Conservation (phyloP, 1,139 yeast species). For the Candida tropicalis region DNA sequence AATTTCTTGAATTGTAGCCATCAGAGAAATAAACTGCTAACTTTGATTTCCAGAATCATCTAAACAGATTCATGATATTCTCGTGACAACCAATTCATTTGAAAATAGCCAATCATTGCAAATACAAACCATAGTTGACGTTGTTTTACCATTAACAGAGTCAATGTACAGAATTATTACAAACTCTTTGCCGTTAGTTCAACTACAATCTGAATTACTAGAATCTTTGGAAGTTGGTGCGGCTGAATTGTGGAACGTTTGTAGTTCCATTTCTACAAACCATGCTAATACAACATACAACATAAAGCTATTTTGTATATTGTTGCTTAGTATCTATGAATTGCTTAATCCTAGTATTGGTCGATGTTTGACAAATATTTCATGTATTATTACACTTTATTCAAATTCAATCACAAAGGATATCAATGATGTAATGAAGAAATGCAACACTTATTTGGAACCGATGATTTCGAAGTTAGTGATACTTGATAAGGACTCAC, state of each 20-base stretch:
- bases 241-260: conserved; percentile 29
- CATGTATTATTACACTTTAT: conserved; percentile 20
- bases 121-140: conserved; percentile 13
- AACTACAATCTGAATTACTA: conserved; percentile 9
- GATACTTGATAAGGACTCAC: conserved; percentile 9
- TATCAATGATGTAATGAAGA: conserved; percentile 15
- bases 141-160: conserved; percentile 14
- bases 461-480: conserved; percentile 8
- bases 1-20: no score
- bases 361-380: conserved; percentile 21
- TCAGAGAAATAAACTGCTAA: neutral
- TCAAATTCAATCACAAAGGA: conserved; percentile 14
- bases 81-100: conserved; percentile 3
- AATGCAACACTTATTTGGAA: conserved; percentile 13
- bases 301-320: conserved; percentile 23
- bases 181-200: conserved; percentile 5
- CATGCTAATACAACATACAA: conserved; percentile 3
- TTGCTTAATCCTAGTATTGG: conserved; percentile 16
- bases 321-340: conserved; percentile 25
- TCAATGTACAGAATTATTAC: conserved; percentile 12
- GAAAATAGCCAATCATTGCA: conserved; percentile 9
- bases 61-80: conserved; percentile 12
- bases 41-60: conserved; percentile 10
- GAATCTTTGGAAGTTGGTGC: conserved; percentile 20
- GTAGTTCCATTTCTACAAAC: conserved; percentile 10